These are phyloP conservation scores for Piloderma croceum DNA, from an alignment of 768 basidiomycete genomes.

Conservation along the genomic window DNA sequence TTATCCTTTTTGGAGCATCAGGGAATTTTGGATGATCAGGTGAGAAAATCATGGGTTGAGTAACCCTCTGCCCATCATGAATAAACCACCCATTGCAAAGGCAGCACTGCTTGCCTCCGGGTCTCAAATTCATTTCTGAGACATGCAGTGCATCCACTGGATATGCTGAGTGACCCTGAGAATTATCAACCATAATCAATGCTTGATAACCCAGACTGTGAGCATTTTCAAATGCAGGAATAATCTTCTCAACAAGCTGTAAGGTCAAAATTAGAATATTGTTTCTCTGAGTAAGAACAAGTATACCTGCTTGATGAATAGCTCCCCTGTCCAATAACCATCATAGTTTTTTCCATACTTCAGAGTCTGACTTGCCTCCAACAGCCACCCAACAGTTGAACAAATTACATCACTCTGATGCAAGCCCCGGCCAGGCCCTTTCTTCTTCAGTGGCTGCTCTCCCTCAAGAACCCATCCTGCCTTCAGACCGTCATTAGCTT, in stretches of 20 bases:
- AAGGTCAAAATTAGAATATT: background rate
- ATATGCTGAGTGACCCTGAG: constrained; percentile 38
- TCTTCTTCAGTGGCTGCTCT: constrained; percentile 32
- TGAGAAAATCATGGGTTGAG: constrained; percentile 33
- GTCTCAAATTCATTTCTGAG: constrained; percentile 30
- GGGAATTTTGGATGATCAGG: constrained; percentile 26
- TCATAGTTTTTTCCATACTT: constrained; percentile 43
- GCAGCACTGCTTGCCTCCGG: constrained; percentile 34
- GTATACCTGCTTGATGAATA: constrained; percentile 28
- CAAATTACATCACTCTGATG: constrained; percentile 35
- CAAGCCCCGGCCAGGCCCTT: constrained; percentile 32
- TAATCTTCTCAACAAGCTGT: constrained; percentile 17
- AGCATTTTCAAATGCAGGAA: constrained; percentile 13
- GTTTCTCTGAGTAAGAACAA: background rate
- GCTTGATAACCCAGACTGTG: constrained; percentile 24
- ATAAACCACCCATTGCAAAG: constrained; percentile 30
- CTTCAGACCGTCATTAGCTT: constrained; percentile 17
- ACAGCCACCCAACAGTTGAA: constrained; percentile 25
- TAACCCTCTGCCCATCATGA: constrained; percentile 17
- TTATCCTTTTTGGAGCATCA: constrained; percentile 27
- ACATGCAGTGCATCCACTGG: constrained; percentile 29
- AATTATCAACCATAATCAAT: constrained; percentile 37
- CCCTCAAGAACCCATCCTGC: constrained; percentile 29
- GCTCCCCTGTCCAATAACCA: constrained; percentile 32
- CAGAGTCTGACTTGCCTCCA: constrained; percentile 26